Percentiles rank a stretch among this genome's conserved stretches.
Evolutionary conservation across 164 flowering plant species (phyloP).

Genomic region (Sextonia rubra): DNA sequence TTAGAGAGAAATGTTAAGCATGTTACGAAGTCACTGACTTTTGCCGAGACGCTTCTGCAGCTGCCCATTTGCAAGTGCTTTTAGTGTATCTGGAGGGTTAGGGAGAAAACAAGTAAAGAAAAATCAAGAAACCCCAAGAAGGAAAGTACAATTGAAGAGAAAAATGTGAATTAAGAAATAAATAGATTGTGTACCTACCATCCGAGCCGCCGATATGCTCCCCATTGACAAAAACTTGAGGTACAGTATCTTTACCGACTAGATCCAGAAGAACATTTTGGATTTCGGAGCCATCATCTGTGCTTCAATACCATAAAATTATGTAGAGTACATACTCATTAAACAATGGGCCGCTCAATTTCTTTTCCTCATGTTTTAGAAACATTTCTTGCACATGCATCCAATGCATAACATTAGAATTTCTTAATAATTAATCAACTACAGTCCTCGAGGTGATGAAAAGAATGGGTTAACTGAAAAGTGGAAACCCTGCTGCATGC

Average conservation of each 20-base stretch:
- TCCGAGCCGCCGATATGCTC: slow-evolving; percentile 95
- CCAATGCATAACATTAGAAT: no score
- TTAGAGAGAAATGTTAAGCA: neutral
- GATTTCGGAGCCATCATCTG: slow-evolving; percentile 82
- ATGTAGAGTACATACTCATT: neutral
- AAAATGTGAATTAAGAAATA: neutral
- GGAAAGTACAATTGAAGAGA: neutral
- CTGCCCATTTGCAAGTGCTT: slow-evolving; percentile 53
- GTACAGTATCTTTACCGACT: slow-evolving; percentile 80
- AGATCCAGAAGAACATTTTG: slow-evolving; percentile 78
- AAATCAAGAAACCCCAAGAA: neutral
- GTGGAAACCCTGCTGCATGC: neutral
- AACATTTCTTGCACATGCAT: no score
- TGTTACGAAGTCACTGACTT: slow-evolving; percentile 16
- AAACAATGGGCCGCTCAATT: no score
- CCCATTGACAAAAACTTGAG: slow-evolving; percentile 94
- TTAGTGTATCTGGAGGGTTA: slow-evolving; percentile 49
- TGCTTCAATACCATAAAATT: slow-evolving; percentile 3
- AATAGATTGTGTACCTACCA: slow-evolving; percentile 38
- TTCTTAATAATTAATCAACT: no score
- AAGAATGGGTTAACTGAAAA: neutral
- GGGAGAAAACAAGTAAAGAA: slow-evolving; percentile 4
- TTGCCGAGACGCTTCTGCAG: slow-evolving; percentile 58
- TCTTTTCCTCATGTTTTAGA: no score
- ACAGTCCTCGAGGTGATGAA: neutral